phyloP scores from a whole-genome alignment of 352 stramenopile genomes.

The Globisporangium rhizosaccharum region DNA sequence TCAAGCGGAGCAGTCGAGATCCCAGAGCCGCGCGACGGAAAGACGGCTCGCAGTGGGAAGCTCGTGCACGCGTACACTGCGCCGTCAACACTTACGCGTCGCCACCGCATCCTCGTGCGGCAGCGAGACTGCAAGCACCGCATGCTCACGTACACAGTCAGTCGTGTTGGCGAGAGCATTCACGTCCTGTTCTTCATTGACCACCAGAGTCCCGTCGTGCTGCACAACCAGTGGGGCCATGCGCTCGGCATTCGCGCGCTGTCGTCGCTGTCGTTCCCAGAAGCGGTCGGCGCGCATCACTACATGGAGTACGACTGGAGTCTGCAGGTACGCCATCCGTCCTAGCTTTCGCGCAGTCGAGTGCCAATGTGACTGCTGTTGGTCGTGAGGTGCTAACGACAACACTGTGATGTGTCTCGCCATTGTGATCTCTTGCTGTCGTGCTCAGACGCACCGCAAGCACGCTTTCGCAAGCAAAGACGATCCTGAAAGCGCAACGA shows the following conservation, averaged over 20 bases:
- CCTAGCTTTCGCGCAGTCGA: neutral
- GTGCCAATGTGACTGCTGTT: too few species aligned
- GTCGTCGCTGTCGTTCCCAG: slow-evolving; percentile 34
- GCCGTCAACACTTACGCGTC: slow-evolving; percentile 35
- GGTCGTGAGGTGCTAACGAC: too few species aligned
- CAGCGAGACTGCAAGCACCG: slow-evolving; percentile 39
- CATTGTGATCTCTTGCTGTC: too few species aligned
- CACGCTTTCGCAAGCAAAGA: too few species aligned
- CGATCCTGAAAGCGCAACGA: neutral
- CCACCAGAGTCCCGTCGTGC: slow-evolving; percentile 47
- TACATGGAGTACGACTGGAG: slow-evolving; percentile 79
- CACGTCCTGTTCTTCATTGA: slow-evolving; percentile 70
- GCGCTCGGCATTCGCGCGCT: slow-evolving; percentile 47
- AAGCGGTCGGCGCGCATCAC: slow-evolving; percentile 42
- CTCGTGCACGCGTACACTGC: slow-evolving; percentile 29
- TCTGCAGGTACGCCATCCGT: slow-evolving; percentile 23
- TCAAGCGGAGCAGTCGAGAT: slow-evolving; percentile 22
- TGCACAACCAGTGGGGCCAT: slow-evolving; percentile 63
- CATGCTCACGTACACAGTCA: slow-evolving; percentile 72
- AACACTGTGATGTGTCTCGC: too few species aligned
- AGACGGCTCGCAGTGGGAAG: slow-evolving; percentile 7
- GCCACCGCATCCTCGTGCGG: slow-evolving; percentile 57
- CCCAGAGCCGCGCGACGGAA: slow-evolving; percentile 14
- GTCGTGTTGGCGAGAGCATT: slow-evolving; percentile 36
- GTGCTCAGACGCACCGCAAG: too few species aligned